phyloP scores from a whole-genome alignment of 345 rosid species.

The Eucalyptus marginata region DNA sequence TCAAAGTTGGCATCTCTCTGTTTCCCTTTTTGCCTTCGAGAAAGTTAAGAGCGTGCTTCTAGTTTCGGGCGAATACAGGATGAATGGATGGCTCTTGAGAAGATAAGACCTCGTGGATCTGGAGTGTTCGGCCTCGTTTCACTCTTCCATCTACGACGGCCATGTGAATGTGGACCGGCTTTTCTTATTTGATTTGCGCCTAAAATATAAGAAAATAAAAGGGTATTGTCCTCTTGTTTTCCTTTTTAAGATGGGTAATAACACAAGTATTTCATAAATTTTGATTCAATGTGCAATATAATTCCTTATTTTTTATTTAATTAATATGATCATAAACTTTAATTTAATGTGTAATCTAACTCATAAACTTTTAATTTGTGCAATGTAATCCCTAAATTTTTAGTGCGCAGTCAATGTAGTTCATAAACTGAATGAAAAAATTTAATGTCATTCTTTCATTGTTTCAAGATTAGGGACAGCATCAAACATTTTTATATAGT shows the following conservation, averaged over 20 bases:
- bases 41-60: not conserved
- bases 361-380: fast-evolving
- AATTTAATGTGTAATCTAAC: too few relatives aligned
- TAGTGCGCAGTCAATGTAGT: fast-evolving
- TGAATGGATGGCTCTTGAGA: not conserved
- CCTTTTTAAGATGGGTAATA: not conserved
- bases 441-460: too few relatives aligned
- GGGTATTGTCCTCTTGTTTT: not conserved
- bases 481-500: too few relatives aligned
- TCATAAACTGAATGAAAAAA: too few relatives aligned
- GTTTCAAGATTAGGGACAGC: fast-evolving
- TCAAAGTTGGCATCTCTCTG: conserved; percentile 70
- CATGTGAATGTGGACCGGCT: not conserved
- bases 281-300: too few relatives aligned
- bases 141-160: not conserved
- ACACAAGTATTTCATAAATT: too few relatives aligned
- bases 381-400: too few relatives aligned
- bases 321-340: too few relatives aligned
- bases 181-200: not conserved
- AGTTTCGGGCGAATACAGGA: not conserved
- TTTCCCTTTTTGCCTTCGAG: not conserved
- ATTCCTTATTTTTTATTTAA: too few relatives aligned
- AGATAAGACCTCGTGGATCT: not conserved
- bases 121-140: not conserved
- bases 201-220: not conserved